Evolutionary conservation across 805 yeast species (phyloP).

Genomic region (Metschnikowia baotianmanensis): DNA sequence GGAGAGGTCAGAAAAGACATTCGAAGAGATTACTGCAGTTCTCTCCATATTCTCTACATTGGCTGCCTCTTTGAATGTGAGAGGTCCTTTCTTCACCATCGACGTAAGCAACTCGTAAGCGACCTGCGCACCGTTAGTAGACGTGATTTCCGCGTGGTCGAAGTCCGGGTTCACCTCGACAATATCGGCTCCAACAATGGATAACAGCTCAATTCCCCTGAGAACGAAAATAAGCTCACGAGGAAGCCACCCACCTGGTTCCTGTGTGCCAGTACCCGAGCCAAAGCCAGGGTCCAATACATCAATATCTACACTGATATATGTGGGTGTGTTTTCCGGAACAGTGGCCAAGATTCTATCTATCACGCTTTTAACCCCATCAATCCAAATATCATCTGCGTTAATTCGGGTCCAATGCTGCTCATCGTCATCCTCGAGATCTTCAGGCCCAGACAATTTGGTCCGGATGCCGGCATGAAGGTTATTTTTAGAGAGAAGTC

Average conservation of each 20-base stretch:
- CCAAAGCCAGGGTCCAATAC: conserved; percentile 58
- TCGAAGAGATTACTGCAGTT: conserved; percentile 1
- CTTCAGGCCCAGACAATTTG: conserved; percentile 59
- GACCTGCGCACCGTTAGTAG: conserved; percentile 68
- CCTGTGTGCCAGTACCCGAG: conserved; percentile 59
- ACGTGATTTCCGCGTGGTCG: conserved; percentile 64
- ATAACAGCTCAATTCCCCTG: conserved; percentile 42
- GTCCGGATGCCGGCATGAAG: conserved; percentile 79
- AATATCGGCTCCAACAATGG: conserved; percentile 54
- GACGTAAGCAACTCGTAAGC: conserved; percentile 69
- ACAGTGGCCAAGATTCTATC: conserved; percentile 51
- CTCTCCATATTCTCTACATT: conserved; percentile 1
- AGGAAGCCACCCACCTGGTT: conserved; percentile 59
- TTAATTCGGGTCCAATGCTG: conserved; percentile 70
- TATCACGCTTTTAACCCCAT: conserved; percentile 61
- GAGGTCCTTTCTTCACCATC: conserved; percentile 62
- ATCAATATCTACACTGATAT: conserved; percentile 75
- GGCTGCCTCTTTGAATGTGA: conserved; percentile 14
- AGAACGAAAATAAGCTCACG: conserved; percentile 51
- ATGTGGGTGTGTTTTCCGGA: conserved; percentile 66
- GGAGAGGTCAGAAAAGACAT: not conserved
- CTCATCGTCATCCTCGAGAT: conserved; percentile 58
- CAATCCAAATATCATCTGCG: conserved; percentile 70
- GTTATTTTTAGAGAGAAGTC: conserved; percentile 55
- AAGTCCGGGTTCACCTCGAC: conserved; percentile 63